These are phyloP conservation scores for Termitomyces sp. DNA, from an alignment of 768 basidiomycete species.

Conservation along the genomic window DNA sequence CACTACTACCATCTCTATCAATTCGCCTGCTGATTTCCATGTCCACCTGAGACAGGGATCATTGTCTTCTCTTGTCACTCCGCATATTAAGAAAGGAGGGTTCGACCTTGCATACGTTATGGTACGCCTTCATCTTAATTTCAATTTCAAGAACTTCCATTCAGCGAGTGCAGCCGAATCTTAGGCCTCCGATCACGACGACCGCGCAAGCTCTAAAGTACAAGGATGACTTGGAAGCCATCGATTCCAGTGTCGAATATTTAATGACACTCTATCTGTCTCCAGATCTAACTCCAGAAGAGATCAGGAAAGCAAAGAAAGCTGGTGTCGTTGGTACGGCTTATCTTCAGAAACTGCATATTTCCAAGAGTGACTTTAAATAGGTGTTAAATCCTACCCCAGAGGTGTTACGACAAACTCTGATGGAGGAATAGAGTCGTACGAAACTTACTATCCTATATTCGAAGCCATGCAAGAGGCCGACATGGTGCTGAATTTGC, in stretches of 20 bases:
- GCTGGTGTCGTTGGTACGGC: constrained; percentile 69
- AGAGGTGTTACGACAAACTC: constrained; percentile 97
- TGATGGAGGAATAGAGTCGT: constrained; percentile 93
- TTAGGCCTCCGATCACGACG: constrained; percentile 81
- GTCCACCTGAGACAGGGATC: constrained; percentile 92
- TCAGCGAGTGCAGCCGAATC: constrained; percentile 66
- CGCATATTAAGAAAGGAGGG: constrained; percentile 87
- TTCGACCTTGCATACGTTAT: constrained; percentile 94
- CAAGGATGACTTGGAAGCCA: constrained; percentile 62
- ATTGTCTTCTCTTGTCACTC: constrained; percentile 77
- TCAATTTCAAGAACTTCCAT: not conserved
- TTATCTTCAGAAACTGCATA: constrained; percentile 13
- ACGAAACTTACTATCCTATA: constrained; percentile 87
- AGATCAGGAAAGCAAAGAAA: constrained; percentile 80
- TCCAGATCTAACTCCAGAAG: constrained; percentile 82
- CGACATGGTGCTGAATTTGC: constrained; percentile 93
- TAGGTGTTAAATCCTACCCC: constrained; percentile 93
- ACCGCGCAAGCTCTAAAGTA: constrained; percentile 81
- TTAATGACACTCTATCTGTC: constrained; percentile 97
- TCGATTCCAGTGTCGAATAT: constrained; percentile 79
- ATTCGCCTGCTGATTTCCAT: constrained; percentile 88
- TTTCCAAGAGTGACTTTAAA: not conserved
- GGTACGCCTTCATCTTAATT: constrained; percentile 40
- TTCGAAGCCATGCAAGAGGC: constrained; percentile 93
- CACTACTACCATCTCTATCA: constrained; percentile 30